phyloP scores from a whole-genome alignment of 768 basidiomycete species.

The Calvatia gigantea region DNA sequence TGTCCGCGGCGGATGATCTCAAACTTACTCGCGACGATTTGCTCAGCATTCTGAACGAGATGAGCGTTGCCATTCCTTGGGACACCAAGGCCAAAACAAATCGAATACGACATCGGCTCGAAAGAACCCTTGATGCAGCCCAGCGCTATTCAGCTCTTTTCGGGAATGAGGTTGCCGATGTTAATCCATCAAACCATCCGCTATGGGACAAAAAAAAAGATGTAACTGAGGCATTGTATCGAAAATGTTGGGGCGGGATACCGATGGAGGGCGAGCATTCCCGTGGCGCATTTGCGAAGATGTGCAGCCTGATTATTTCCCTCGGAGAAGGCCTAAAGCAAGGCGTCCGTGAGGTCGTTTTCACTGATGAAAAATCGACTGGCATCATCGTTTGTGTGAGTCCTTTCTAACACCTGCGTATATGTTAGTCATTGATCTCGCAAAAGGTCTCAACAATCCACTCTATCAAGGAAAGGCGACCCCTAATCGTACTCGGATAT shows the following conservation, averaged over 20 bases:
- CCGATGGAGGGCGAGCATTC: conserved; percentile 13
- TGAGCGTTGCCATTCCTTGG: conserved; percentile 17
- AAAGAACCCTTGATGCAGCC: conserved; percentile 22
- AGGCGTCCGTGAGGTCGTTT: conserved; percentile 16
- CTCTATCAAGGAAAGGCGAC: conserved; percentile 19
- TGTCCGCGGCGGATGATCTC: conserved; percentile 9
- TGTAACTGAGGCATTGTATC: conserved; percentile 16
- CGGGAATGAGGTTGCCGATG: conserved; percentile 9
- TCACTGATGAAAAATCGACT: conserved; percentile 15
- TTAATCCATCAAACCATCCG: conserved; percentile 14
- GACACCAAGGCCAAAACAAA: background rate
- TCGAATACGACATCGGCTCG: conserved; percentile 21
- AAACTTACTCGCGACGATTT: conserved; percentile 23
- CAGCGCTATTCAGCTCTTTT: conserved; percentile 21
- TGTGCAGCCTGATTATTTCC: conserved; percentile 22
- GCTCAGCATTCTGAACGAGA: conserved; percentile 20
- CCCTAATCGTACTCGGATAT: conserved; percentile 25
- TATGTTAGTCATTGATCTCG: background rate
- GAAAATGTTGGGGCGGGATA: conserved; percentile 9
- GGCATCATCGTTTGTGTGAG: conserved; percentile 22
- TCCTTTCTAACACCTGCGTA: background rate
- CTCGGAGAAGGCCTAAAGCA: conserved; percentile 19
- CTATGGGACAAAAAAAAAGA: conserved; percentile 12
- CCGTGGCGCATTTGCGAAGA: conserved; percentile 22
- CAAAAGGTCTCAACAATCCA: conserved; percentile 23